phyloP scores from a whole-genome alignment of 768 basidiomycete genomes.

The Lenzites betulinus region DNA sequence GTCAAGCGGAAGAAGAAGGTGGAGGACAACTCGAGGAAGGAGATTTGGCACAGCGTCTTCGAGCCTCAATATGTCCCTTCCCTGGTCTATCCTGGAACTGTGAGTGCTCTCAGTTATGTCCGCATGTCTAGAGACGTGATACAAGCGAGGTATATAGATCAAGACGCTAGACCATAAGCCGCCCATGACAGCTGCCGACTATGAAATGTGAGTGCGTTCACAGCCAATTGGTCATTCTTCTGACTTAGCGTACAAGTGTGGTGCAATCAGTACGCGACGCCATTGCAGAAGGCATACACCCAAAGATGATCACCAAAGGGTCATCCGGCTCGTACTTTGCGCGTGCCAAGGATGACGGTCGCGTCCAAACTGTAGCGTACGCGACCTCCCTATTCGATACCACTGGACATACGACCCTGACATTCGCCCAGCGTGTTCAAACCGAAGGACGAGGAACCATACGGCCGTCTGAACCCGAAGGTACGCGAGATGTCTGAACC shows the following conservation, averaged over 20 bases:
- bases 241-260: constrained; percentile 43
- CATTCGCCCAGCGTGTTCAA: constrained; percentile 71
- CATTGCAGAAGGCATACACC: constrained; percentile 78
- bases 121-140: constrained; percentile 5
- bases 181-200: constrained; percentile 74
- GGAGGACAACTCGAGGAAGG: constrained; percentile 61
- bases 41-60: constrained; percentile 81
- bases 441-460: constrained; percentile 90
- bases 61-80: constrained; percentile 55
- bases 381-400: background rate
- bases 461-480: constrained; percentile 87
- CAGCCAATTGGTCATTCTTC: background rate
- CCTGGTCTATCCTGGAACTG: constrained; percentile 35
- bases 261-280: constrained; percentile 67
- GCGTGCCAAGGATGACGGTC: constrained; percentile 75
- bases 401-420: background rate
- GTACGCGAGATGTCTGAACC: constrained; percentile 33
- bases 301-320: constrained; percentile 89
- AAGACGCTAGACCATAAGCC: constrained; percentile 83
- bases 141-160: constrained; percentile 40
- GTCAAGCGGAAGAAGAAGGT: constrained; percentile 79
- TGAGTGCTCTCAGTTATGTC: constrained; percentile 29
- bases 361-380: constrained; percentile 74
- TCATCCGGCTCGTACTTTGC: constrained; percentile 93
- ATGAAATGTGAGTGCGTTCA: constrained; percentile 57